Conservation (phyloP, 2,329 filamentous ascomycete species). For the Fusarium solani-melongenae region DNA sequence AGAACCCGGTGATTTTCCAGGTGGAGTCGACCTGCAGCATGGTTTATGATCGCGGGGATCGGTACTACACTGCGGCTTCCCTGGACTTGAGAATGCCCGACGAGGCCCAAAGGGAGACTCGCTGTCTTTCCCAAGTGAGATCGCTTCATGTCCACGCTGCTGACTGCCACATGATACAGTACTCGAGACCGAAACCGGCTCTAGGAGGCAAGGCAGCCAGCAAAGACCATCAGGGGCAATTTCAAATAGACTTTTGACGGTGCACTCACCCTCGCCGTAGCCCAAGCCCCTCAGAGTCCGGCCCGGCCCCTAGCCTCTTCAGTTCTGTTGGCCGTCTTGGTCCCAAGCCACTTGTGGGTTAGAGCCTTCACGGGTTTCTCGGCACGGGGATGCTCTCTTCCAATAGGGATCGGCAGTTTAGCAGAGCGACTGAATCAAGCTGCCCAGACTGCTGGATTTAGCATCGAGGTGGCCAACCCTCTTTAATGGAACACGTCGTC, state of each 20-base stretch:
- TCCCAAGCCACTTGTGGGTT: constrained; percentile 1
- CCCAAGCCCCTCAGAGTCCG: neutral
- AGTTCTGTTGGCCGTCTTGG: neutral
- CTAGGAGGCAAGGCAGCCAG: neutral
- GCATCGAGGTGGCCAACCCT: neutral
- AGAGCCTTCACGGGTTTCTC: neutral
- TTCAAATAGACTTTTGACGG: neutral
- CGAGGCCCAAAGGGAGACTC: neutral
- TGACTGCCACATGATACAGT: neutral
- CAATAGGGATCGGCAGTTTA: constrained; percentile 8
- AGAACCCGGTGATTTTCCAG: neutral
- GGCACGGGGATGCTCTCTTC: neutral
- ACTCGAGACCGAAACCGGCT: neutral
- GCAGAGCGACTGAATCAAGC: neutral
- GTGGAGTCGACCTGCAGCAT: neutral
- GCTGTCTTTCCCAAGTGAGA: neutral
- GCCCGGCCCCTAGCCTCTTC: neutral
- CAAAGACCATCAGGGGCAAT: neutral
- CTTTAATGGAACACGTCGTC: neutral
- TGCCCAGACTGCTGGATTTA: constrained; percentile 2
- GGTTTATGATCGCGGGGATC: neutral
- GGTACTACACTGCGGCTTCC: neutral
- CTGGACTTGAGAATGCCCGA: neutral
- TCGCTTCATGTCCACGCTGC: neutral
- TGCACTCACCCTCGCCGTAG: neutral